Base-by-base conservation (phyloP, 331 rosid species). In the Cydonia oblonga region DNA sequence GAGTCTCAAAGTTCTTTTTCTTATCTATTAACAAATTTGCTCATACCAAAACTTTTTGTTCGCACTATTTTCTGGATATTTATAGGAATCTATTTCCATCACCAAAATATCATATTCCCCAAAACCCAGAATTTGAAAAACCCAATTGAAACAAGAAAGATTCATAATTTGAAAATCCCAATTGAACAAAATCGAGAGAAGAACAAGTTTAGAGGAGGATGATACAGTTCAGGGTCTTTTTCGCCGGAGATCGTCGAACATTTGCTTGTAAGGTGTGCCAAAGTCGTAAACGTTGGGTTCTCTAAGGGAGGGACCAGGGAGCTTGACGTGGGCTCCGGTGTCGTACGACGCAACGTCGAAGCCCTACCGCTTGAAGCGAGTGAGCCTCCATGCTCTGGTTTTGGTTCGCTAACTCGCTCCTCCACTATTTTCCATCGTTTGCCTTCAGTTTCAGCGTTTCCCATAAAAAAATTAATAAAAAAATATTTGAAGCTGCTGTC, bases 331-430 rank as follows among this genome's bases (percentile, higher is more conserved):
- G 65, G 96, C 72, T 38, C 96, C 96, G 1, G 98, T 91, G 23
- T 97, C 98, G 74, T 93, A 93, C 2, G 96, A 91, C 16, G 81
- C 80, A n/a, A 93, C 97, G 8, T 93, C 96, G 79, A 88, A 93
- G 62, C 97, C 97, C 24, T 95, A 87, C 23, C 84, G 80, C 82
- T 91, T 89, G 70, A 95, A 95, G 74, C 59, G 84, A 87, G 86
- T 91, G 96, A 42, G 98, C 97, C 81, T 91, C 98, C 97, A 95
- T 91, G 89, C 97, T 95, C 75, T 96, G 85, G 79, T 95, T 91
- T 82, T 91, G 97, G 79, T 95, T 91, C 23, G 96, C n/a, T n/a
- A n/a, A n/a, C n/a, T n/a, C n/a, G n/a, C n/a, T n/a, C n/a, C n/a
- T n/a, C n/a, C n/a, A n/a, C n/a, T n/a, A n/a, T n/a, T n/a, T n/a